Base-by-base conservation (phyloP, 2,329 filamentous ascomycete genomes). In the Coniella lustricola region DNA sequence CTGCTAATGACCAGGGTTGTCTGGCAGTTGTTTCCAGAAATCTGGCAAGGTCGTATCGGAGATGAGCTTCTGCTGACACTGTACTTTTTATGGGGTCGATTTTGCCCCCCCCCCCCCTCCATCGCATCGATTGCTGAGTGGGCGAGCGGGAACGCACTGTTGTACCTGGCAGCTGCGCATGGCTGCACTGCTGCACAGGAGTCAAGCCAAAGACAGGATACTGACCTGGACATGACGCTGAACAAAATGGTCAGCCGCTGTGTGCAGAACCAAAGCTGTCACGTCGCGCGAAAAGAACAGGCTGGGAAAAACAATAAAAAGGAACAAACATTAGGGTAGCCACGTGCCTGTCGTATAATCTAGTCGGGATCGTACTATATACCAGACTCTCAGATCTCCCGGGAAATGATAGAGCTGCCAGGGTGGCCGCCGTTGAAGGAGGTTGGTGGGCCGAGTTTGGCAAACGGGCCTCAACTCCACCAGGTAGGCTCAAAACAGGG, bases 1-100 rank as follows among this genome's bases (percentile, higher is more conserved):
- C 42, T 32, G 46, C 20, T 31, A 39, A 52, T 29, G 39, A 39
- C 42, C 41, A 51, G 49, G 49, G 41, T 49, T 49, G 35, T 38
- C 35, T 46, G 43, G 38, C 50, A 34, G 29, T 46, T 21, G 43
- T 43, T 46, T 44, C 37, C 45, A 48, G 42, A 43, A 38, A 49
- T 46, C 46, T 39, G 48, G 40, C 40, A 31, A 34, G 50, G 46
- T 38, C 33, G 46, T 46, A 45, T 40, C 33, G 25, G 25, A 38
- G 35, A 38, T 43, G 49, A 42, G 46, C 40, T 37, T 45, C n/a
- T n/a, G n/a, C n/a, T n/a, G n/a, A n/a, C n/a, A n/a, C n/a, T n/a
- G n/a, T 43, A 29, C 20, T 39, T 21, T 17, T 34, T 22, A 18
- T 17, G 36, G 38, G 38, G 34, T 33, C 35, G 45, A 39, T 25